Evolutionary conservation across 73 alveolate species (phyloP).

Genomic region (Paramecium pentaurelia): DNA sequence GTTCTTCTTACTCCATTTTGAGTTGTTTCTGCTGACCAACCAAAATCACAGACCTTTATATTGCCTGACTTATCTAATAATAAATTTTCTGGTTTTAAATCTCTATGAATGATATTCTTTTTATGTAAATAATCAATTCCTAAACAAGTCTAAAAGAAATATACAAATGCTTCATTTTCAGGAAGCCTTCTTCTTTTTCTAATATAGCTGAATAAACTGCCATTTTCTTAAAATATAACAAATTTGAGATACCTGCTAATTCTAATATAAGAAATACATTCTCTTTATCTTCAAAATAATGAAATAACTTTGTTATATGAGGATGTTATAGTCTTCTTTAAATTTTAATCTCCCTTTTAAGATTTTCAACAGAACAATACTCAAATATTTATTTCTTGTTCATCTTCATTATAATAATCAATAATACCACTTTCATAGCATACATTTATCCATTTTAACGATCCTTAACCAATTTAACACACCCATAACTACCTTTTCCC

Average conservation of each 20-base stretch:
- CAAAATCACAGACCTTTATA: slow-evolving; percentile 89
- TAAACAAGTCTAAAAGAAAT: slow-evolving; percentile 60
- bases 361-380: slow-evolving; percentile 48
- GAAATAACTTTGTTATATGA: slow-evolving; percentile 78
- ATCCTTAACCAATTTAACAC: slow-evolving; percentile 50
- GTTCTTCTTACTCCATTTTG: slow-evolving; percentile 65
- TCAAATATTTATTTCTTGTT: slow-evolving; percentile 33
- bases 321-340: slow-evolving; percentile 89
- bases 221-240: slow-evolving; percentile 46
- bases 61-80: slow-evolving; percentile 72
- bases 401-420: not conserved
- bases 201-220: slow-evolving; percentile 58
- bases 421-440: slow-evolving; percentile 50
- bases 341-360: slow-evolving; percentile 84
- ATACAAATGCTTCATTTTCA: slow-evolving; percentile 63
- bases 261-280: not conserved
- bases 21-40: slow-evolving; percentile 75
- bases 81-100: slow-evolving; percentile 80
- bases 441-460: slow-evolving; percentile 24
- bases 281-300: slow-evolving; percentile 68
- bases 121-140: slow-evolving; percentile 65
- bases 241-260: not conserved
- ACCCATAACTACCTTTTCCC: slow-evolving; percentile 52
- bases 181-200: slow-evolving; percentile 50
- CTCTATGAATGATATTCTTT: slow-evolving; percentile 63